Evolutionary conservation across 2,329 filamentous ascomycete species (phyloP), one percentile per base, ranked within the genome.

Genomic region (Ascochyta viciae-villosae): DNA sequence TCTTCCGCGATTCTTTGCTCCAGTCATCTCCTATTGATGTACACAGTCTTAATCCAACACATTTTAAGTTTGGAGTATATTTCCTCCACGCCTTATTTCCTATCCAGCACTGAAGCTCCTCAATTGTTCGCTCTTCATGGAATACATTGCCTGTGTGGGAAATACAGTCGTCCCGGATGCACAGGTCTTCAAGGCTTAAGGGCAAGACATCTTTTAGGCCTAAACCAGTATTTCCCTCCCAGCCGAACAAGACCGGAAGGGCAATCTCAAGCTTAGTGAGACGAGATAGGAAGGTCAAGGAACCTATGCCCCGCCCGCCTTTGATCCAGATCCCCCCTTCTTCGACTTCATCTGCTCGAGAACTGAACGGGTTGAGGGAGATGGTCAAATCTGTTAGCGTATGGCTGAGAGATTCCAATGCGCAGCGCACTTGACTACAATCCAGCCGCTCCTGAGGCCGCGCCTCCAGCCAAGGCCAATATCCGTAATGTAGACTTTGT

Each of bases 191-290:
- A 10, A 50, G 29, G 26, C 23, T 50, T 7, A 3, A 42, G 6
- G 47, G 47, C 9, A 50, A 15, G 3, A 38, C 38, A n/a, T 43
- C 40, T 34, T 50, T 31, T 26, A 50, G 4, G 9, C 26, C 19
- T n/a, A 42, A 4, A 12, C 33, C 47, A 22, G 22, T 15, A 27
- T 43, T 13, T 16, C 47, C 47, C 15, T 13, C 13, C 47, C 47
- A 50, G 29, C 38, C 19, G 2, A 50, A n/a, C 4, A 43, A 35
- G 13, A 50, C 19, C 16, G 47, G 47, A 19, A 50, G 47, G 22
- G 47, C 47, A 9, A 43, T 35, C 19, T 50, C 47, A 6, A 50
- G 38, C 29, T 37, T 50, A 38, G 29, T 50, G 33, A 42, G 38
- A 37, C 22, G 38, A 27, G 47, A 34, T 12, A 50, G 40, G 19